Evolutionary conservation across 495 filamentous ascomycete species (phyloP).

Genomic region (Saxophila tyrrhenica): DNA sequence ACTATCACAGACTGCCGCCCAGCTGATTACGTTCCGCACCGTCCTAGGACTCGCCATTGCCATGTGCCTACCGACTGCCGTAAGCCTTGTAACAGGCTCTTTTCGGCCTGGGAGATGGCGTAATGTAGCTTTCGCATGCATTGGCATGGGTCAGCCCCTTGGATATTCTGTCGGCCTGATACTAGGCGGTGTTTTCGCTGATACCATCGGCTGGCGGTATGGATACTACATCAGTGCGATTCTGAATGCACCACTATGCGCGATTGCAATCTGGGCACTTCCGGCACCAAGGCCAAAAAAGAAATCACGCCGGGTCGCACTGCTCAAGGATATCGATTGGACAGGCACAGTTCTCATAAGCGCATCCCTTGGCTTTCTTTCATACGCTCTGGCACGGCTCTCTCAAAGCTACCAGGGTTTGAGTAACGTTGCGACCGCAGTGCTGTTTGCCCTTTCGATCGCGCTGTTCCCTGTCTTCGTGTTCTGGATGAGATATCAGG

Average conservation of each 20-base stretch:
- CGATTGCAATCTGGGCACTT: slow-evolving; percentile 30
- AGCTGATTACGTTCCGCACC: slow-evolving; percentile 42
- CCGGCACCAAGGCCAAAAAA: slow-evolving; percentile 13
- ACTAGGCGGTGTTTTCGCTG: slow-evolving; percentile 41
- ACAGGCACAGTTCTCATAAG: slow-evolving; percentile 35
- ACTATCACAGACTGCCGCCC: slow-evolving; percentile 33
- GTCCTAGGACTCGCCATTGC: slow-evolving; percentile 39
- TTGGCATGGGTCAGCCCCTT: slow-evolving; percentile 40
- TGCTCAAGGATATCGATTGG: slow-evolving; percentile 40
- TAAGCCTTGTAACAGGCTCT: slow-evolving; percentile 38
- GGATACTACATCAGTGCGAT: slow-evolving; percentile 37
- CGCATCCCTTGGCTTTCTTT: slow-evolving; percentile 25
- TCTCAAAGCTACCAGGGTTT: slow-evolving; percentile 25
- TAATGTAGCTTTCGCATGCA: slow-evolving; percentile 42
- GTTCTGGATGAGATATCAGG: slow-evolving; percentile 37
- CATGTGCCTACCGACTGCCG: slow-evolving; percentile 40
- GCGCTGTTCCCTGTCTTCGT: slow-evolving; percentile 39
- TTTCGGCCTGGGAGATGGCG: slow-evolving; percentile 34
- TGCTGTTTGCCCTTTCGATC: too few species aligned
- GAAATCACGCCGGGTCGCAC: slow-evolving; percentile 1
- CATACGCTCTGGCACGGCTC: slow-evolving; percentile 22
- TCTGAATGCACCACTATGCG: slow-evolving; percentile 26
- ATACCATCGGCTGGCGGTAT: slow-evolving; percentile 38
- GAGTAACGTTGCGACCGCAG: too few species aligned
- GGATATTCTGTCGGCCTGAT: slow-evolving; percentile 46